Evolutionary conservation across 176 grass and related monocot genomes (phyloP), one percentile per base, ranked within the genome.

Genomic region (Bolboschoenus planiculmis): DNA sequence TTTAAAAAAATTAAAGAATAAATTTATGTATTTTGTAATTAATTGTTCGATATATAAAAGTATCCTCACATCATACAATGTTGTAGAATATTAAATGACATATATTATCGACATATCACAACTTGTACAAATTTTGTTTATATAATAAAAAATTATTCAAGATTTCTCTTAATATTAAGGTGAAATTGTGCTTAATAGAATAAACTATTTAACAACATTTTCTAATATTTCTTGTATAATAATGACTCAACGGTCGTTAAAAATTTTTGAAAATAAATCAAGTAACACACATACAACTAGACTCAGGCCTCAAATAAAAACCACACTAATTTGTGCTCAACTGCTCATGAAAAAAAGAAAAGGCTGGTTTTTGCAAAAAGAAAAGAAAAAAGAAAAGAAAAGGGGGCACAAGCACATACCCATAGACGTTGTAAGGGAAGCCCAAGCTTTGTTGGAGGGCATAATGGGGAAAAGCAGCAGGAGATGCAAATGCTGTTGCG

Each of bases 381-480:
- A 24, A 65, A 64, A 72, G 18, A 65, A 0, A 18, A 35, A 20
- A 10, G 3, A 42, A 23, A 34, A 76, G 50, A 13, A 50, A 73
- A 70, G 18, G 60, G 58, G 2, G 60, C 65, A 78, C 42, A 63
- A 60, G 31, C 13, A 63, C 37, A 80, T 88, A 93, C 94, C 91
- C 91, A 83, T 93, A 99, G 84, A 95, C 91, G 85, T 95, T 89
- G 85, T 91, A 98, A 86, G 96, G 96, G 77, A 95, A 83, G 29
- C 92, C 92, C 56, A 80, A 60, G 58, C 58, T 65, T 81, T 99
- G 96, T 87, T 90, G 90, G 62, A 95, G 88, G 86, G 92, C 82
- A 93, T 99, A 95, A 95, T 95, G 92, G 85, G 93, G 93, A 88
- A 93, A 90, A 88, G 90, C 91, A 90, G 89, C 86, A 89, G 91